Evolutionary conservation across 352 stramenopile genomes (phyloP).

Genomic region (Hyaloperonospora brassicae): DNA sequence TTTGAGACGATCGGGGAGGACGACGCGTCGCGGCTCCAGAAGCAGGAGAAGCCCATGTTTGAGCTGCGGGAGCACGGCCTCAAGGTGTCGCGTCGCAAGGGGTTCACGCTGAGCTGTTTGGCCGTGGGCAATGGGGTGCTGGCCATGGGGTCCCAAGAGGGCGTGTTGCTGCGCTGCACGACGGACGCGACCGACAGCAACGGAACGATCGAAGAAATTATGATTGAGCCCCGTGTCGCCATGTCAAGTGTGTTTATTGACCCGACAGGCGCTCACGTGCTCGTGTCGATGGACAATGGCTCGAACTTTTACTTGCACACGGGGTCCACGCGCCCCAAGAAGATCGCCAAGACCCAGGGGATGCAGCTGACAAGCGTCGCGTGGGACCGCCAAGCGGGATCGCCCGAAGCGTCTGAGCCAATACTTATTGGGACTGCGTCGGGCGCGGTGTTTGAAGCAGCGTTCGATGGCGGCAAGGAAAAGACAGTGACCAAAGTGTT

Average conservation of each 20-base stretch:
- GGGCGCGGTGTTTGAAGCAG: slow-evolving; percentile 71
- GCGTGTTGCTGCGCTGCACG: slow-evolving; percentile 69
- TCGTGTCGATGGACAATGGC: slow-evolving; percentile 85
- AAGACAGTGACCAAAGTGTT: slow-evolving; percentile 83
- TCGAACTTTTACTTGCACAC: slow-evolving; percentile 83
- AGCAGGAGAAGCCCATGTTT: slow-evolving; percentile 78
- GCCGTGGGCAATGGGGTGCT: slow-evolving; percentile 74
- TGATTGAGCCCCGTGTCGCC: slow-evolving; percentile 80
- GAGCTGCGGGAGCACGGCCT: slow-evolving; percentile 81
- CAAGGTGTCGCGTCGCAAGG: slow-evolving; percentile 78
- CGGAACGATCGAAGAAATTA: slow-evolving; percentile 77
- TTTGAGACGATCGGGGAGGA: slow-evolving; percentile 61
- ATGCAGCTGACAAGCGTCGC: slow-evolving; percentile 73
- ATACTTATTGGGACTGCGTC: slow-evolving; percentile 79
- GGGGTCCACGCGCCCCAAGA: slow-evolving; percentile 65
- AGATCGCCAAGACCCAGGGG: slow-evolving; percentile 78
- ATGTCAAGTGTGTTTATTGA: slow-evolving; percentile 80
- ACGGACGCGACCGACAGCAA: slow-evolving; percentile 70
- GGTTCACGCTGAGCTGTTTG: slow-evolving; percentile 79
- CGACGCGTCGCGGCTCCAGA: slow-evolving; percentile 27
- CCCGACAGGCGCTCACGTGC: slow-evolving; percentile 65
- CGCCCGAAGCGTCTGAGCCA: slow-evolving; percentile 45
- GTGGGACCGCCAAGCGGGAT: slow-evolving; percentile 73
- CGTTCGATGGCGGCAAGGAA: slow-evolving; percentile 82
- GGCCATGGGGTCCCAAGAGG: slow-evolving; percentile 75